Conservation (phyloP, 169 alveolate genomes). For the Plasmodium gonderi region DNA sequence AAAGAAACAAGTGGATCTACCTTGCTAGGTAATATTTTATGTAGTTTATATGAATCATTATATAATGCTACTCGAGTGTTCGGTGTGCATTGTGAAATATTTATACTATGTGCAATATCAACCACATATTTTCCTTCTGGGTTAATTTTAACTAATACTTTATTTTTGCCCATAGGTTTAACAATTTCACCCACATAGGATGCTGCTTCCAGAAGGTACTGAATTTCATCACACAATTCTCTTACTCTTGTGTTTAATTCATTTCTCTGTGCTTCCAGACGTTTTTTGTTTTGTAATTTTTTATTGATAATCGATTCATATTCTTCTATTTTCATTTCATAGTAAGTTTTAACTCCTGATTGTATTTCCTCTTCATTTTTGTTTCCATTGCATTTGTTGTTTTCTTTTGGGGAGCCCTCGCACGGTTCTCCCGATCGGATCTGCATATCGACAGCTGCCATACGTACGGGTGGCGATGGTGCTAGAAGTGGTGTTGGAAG, state of each 20-base stretch:
- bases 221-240: conserved; percentile 95
- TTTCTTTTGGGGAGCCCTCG: conserved; percentile 29
- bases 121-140: conserved; percentile 99
- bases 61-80: conserved; percentile 94
- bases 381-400: background rate
- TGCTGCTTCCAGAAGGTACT: conserved; percentile 95
- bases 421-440: conserved; percentile 4
- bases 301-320: conserved; percentile 81
- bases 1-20: conserved; percentile 99
- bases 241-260: conserved; percentile 96
- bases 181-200: conserved; percentile 98
- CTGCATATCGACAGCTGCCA: conserved; percentile 74
- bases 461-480: background rate
- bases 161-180: conserved; percentile 98
- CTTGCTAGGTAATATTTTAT: conserved; percentile 96
- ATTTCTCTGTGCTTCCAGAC: conserved; percentile 98
- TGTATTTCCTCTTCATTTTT: conserved; percentile 59
- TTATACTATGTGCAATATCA: conserved; percentile 91
- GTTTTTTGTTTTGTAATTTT: conserved; percentile 84
- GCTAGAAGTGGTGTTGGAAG: background rate
- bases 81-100: conserved; percentile 93
- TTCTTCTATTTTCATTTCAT: conserved; percentile 82
- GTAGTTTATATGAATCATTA: conserved; percentile 93
- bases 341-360: conserved; percentile 75
- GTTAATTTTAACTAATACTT: conserved; percentile 96